These are phyloP conservation scores for Tolypocladium tundrense DNA, from an alignment of 2,329 filamentous ascomycete species.

Conservation along the genomic window DNA sequence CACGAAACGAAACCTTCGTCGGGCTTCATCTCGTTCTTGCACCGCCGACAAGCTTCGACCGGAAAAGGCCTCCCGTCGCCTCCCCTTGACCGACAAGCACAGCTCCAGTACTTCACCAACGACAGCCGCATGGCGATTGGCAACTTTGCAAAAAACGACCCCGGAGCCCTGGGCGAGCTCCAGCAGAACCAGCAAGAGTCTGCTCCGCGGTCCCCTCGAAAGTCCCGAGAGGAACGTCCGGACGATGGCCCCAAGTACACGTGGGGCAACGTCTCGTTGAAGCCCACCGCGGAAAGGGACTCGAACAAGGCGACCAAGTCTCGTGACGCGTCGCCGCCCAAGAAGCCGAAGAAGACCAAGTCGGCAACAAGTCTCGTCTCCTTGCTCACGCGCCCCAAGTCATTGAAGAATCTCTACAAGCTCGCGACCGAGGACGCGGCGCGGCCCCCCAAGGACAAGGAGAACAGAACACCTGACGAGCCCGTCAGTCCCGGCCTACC, in stretches of 20 bases:
- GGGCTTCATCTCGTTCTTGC: slow-evolving; percentile 38
- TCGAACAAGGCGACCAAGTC: slow-evolving; percentile 22
- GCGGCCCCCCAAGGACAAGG: slow-evolving; percentile 57
- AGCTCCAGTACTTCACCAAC: background rate
- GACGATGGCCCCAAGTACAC: slow-evolving; percentile 21
- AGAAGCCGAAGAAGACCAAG: slow-evolving; percentile 69
- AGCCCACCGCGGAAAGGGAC: slow-evolving; percentile 28
- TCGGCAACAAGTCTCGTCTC: slow-evolving; percentile 73
- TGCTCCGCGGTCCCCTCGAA: slow-evolving; percentile 27
- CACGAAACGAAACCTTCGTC: slow-evolving; percentile 36
- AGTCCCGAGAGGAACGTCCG: slow-evolving; percentile 20
- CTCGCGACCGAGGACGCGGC: slow-evolving; percentile 41
- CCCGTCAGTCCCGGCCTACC: slow-evolving; percentile 20
- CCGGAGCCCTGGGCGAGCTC: slow-evolving; percentile 43
- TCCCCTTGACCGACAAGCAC: background rate
- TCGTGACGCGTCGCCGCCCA: slow-evolving; percentile 41
- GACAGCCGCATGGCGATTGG: slow-evolving; percentile 20
- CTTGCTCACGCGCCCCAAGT: slow-evolving; percentile 66
- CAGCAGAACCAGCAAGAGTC: slow-evolving; percentile 43
- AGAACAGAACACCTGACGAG: slow-evolving; percentile 58
- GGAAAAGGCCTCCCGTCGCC: slow-evolving; percentile 20
- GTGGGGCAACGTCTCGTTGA: slow-evolving; percentile 29
- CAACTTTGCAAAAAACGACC: slow-evolving; percentile 24
- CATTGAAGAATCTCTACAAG: slow-evolving; percentile 55
- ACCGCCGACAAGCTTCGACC: slow-evolving; percentile 36